phyloP scores from a whole-genome alignment of 2,329 filamentous ascomycete species.

The Nemania serpens region DNA sequence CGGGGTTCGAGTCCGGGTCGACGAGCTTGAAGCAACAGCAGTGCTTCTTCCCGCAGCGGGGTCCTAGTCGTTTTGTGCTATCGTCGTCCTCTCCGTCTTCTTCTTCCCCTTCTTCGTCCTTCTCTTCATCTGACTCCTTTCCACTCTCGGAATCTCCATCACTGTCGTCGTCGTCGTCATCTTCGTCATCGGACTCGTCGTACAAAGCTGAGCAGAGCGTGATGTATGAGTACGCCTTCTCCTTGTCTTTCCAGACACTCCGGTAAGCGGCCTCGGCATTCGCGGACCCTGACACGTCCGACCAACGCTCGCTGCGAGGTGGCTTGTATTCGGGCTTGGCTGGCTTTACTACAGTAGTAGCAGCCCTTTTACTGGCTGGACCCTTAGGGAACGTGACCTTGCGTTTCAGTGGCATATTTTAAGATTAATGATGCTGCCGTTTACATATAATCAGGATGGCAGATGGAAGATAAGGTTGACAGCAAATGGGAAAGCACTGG shows the following conservation, averaged over 20 bases:
- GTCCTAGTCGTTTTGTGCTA: constrained; percentile 18
- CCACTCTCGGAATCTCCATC: no score
- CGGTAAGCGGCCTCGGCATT: constrained; percentile 42
- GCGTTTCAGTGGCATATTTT: constrained; percentile 34
- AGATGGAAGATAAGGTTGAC: no score
- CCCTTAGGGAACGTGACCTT: constrained; percentile 18
- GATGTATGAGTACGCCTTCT: constrained; percentile 38
- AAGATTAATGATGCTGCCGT: no score
- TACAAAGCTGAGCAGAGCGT: constrained; percentile 36
- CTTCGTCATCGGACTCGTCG: constrained; percentile 4
- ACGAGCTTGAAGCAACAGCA: constrained; percentile 43
- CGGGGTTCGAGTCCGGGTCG: constrained; percentile 37
- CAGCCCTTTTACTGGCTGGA: constrained; percentile 30
- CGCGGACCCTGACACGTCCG: constrained; percentile 42
- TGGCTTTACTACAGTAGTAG: constrained; percentile 20
- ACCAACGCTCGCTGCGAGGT: constrained; percentile 39
- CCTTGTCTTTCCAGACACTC: constrained; percentile 32
- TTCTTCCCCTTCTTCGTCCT: constrained; percentile 1
- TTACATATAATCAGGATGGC: no score
- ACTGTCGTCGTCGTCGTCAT: constrained; percentile 16
- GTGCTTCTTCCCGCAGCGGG: constrained; percentile 32
- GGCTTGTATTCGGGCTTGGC: constrained; percentile 13
- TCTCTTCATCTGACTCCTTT: background rate
- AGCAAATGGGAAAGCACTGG: no score
- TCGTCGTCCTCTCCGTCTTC: background rate